Conservation (phyloP, 495 filamentous ascomycete genomes). For the Parathielavia appendiculata region DNA sequence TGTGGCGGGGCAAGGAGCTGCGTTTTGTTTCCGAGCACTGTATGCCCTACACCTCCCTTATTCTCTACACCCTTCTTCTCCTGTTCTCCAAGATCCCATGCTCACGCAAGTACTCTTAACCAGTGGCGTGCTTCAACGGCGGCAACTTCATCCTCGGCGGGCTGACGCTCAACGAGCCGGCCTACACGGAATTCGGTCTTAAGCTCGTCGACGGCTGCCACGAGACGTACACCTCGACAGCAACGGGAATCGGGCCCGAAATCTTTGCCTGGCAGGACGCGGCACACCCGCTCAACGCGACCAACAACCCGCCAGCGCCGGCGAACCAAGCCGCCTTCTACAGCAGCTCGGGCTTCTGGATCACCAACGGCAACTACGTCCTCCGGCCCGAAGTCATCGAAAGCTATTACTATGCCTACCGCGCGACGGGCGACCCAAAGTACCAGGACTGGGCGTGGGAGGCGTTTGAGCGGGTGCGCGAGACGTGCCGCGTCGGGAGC, state of each 20-base stretch:
- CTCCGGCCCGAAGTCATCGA: conserved; percentile 84
- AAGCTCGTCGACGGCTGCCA: conserved; percentile 68
- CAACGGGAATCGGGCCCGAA: conserved; percentile 76
- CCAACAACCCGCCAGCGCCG: conserved; percentile 41
- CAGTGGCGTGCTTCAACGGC: conserved; percentile 75
- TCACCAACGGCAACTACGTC: conserved; percentile 56
- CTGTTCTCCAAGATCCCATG: neutral
- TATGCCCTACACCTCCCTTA: conserved; percentile 22
- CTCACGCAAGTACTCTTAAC: neutral
- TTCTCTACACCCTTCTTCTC: neutral
- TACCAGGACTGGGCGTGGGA: conserved; percentile 86
- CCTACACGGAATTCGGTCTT: conserved; percentile 72
- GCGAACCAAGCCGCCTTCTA: conserved; percentile 54
- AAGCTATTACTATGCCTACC: conserved; percentile 83
- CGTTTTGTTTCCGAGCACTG: conserved; percentile 54
- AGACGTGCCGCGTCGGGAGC: conserved; percentile 55
- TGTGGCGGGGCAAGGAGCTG: conserved; percentile 50
- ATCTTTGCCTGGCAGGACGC: conserved; percentile 63
- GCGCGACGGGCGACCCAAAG: conserved; percentile 63
- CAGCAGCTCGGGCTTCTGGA: conserved; percentile 65
- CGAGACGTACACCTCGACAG: conserved; percentile 63
- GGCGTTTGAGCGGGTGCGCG: conserved; percentile 66
- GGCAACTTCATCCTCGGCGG: conserved; percentile 88
- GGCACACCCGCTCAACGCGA: conserved; percentile 22
- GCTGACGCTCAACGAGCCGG: conserved; percentile 54